Percentiles rank a stretch among this genome's conserved stretches.
Conservation (phyloP, 768 basidiomycete genomes). For the Boletales sp. region DNA sequence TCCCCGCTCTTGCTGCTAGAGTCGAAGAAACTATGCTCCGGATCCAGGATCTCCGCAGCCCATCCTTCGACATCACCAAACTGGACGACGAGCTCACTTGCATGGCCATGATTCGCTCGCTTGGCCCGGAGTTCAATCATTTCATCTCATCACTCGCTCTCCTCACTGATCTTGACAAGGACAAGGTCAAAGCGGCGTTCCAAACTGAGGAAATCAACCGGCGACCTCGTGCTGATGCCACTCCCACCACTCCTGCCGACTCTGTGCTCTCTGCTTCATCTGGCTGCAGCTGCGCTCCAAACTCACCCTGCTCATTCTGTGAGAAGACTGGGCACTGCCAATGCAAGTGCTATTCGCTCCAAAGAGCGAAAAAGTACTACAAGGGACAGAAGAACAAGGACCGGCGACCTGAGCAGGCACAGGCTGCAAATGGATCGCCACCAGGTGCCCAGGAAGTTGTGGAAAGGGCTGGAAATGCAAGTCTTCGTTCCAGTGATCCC, state of each 20-base stretch:
- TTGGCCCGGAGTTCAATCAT: constrained; percentile 5
- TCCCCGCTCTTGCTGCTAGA: constrained; percentile 1
- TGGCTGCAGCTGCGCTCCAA: not conserved
- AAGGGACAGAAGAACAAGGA: not conserved
- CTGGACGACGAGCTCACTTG: constrained; percentile 8
- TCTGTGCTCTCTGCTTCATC: not conserved
- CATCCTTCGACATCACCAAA: not conserved
- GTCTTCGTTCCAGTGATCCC: not conserved
- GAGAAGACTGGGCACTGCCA: constrained; percentile 1
- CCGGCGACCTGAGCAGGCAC: not conserved
- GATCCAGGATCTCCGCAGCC: constrained; percentile 3
- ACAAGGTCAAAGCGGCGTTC: constrained; percentile 3
- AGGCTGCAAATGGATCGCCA: not conserved
- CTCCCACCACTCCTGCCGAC: not conserved
- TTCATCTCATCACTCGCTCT: constrained; percentile 11
- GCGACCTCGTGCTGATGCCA: not conserved
- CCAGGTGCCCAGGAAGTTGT: not conserved
- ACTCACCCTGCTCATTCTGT: not conserved
- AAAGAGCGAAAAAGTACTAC: not conserved
- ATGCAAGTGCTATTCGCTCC: not conserved
- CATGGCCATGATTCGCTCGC: constrained; percentile 6
- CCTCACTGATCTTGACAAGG: constrained; percentile 5
- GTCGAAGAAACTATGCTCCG: constrained; percentile 1
- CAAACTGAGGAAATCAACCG: constrained; percentile 2
- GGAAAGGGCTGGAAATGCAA: not conserved